phyloP scores from a whole-genome alignment of 1,284 basidiomycete species.

The Rhodotorula mucilaginosa region DNA sequence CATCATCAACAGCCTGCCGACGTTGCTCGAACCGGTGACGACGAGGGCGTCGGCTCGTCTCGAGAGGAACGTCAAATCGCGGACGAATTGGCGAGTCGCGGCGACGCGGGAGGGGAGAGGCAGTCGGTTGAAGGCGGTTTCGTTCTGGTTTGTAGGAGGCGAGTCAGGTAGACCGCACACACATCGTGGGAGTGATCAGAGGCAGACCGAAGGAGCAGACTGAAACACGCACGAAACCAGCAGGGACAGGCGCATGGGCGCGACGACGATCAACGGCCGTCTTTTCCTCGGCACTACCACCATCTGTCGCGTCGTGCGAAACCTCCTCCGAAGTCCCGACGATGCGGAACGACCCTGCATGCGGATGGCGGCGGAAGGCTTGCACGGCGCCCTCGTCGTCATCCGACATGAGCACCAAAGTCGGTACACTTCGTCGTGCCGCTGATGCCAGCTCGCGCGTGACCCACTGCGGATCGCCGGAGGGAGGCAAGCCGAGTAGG shows the following conservation, averaged over 20 bases:
- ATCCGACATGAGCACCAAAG: slow-evolving; percentile 38
- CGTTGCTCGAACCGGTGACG: slow-evolving; percentile 41
- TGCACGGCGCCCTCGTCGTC: slow-evolving; percentile 24
- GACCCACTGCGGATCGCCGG: background rate
- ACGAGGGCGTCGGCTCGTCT: slow-evolving; percentile 38
- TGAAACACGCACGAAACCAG: slow-evolving; percentile 1
- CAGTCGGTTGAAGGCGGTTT: slow-evolving; percentile 40
- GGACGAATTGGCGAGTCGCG: slow-evolving; percentile 35
- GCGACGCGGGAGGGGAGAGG: slow-evolving; percentile 24
- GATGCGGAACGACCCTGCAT: slow-evolving; percentile 20
- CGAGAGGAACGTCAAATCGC: slow-evolving; percentile 40
- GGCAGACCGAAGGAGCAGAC: background rate
- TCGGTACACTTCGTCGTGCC: background rate
- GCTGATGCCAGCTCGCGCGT: background rate
- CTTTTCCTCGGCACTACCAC: background rate
- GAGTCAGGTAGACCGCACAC: background rate
- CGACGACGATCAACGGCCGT: background rate
- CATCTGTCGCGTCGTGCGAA: background rate
- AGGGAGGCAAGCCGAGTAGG: slow-evolving; percentile 15
- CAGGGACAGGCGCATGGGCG: background rate
- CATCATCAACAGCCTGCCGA: slow-evolving; percentile 40
- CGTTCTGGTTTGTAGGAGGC: slow-evolving; percentile 20
- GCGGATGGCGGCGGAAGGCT: slow-evolving; percentile 19
- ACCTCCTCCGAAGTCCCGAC: slow-evolving; percentile 10
- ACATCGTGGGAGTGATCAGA: background rate